Evolutionary conservation across 345 rosid species (phyloP), one percentile per base, ranked within the genome.

Genomic region (Populus alba): DNA sequence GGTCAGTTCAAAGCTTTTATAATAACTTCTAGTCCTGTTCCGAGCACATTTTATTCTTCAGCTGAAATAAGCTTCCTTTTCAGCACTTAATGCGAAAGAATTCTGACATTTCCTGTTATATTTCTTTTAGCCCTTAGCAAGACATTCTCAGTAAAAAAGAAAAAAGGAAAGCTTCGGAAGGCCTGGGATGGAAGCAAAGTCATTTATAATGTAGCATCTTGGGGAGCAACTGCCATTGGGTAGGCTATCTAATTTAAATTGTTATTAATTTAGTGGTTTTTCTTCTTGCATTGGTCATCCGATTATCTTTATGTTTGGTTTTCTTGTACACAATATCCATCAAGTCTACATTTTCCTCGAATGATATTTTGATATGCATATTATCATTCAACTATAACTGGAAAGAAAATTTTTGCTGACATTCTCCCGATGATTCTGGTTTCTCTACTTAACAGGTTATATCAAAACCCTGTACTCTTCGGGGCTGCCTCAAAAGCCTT

Each of bases 181-280:
- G 99, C 97, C n/a, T 96, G 97, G 99, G 98, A 96, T 39, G 99
- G 99, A 81, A 94, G 99, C 86, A 94, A 92, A 86, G 94, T 96
- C 74, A 71, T 91, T 53, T 96, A 96, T 82, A 94, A 96, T 25
- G 93, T 91, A 53, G 99, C 98, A 41, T 96, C 99, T 23, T 96
- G 99, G 99, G 95, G 98, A 4, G 99, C 97, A 82, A 96, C 99
- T 75, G 98, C 92, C 2, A 85, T 94, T 33, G 99, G 98, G 99
- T 96, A 84, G 43, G 86, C 43, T 23, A 65, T 35, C 70, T 73
- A 8, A 45, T 18, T 67, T 38, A 62, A 38, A 5, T 31, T 33
- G 25, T 7, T 11, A 43, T 65, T 31, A 5, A 47, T 51, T 6
- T 23, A 23, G 7, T 51, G 47, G 12, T 51, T 53, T 72, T 53